Conservation (phyloP, 1,284 basidiomycete genomes). For the Albatrellus sp. region DNA sequence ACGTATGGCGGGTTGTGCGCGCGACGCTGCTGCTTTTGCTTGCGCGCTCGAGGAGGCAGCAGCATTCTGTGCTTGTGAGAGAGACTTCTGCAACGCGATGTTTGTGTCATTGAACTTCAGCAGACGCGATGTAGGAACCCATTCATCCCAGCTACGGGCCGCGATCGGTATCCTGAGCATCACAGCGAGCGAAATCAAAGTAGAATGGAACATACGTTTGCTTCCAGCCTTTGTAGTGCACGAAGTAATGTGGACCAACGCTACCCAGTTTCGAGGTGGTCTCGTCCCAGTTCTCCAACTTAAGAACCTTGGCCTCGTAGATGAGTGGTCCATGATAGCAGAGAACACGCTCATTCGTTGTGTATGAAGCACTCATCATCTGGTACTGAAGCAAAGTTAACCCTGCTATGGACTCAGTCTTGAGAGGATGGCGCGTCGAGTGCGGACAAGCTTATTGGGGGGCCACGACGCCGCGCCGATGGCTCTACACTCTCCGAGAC, state of each 20-base stretch:
- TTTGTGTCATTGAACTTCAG: constrained; percentile 85
- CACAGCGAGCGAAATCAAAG: neutral
- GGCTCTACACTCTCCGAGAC: too few species aligned
- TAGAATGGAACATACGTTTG: constrained; percentile 62
- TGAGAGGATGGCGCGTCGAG: too few species aligned
- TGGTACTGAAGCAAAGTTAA: too few species aligned
- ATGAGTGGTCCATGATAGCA: constrained; percentile 93
- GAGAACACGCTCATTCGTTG: constrained; percentile 68
- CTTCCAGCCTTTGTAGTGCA: constrained; percentile 99
- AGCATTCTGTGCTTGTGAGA: constrained; percentile 24
- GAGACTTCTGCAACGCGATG: constrained; percentile 64
- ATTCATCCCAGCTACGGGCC: constrained; percentile 20
- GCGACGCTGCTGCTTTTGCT: constrained; percentile 18
- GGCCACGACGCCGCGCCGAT: too few species aligned
- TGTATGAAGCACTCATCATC: constrained; percentile 16
- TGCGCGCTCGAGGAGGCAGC: constrained; percentile 24
- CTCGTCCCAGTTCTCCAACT: constrained; percentile 68
- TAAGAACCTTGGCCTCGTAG: constrained; percentile 91
- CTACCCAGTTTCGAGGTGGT: constrained; percentile 52
- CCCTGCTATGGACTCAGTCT: too few species aligned
- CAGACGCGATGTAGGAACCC: constrained; percentile 78
- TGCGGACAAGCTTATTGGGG: too few species aligned
- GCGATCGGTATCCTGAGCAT: neutral
- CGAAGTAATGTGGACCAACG: constrained; percentile 79
- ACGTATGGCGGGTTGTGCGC: constrained; percentile 28